Evolutionary conservation across 2,329 filamentous ascomycete species (phyloP).

Genomic region (Sphaerulina populicola): DNA sequence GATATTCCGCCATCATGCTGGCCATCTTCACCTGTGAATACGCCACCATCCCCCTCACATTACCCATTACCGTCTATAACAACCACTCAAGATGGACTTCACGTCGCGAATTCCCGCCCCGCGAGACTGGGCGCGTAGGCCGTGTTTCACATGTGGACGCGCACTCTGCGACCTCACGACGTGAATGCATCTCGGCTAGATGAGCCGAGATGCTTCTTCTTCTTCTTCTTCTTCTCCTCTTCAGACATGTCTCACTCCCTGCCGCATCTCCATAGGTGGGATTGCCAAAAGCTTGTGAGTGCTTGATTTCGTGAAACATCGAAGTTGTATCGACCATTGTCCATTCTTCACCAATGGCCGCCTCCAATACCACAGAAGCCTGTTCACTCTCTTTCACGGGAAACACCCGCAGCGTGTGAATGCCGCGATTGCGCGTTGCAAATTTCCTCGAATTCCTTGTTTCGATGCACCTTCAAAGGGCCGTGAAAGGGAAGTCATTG

Average conservation of each 20-base stretch:
- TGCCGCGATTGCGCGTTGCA: not conserved
- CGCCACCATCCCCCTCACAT: too few relatives aligned
- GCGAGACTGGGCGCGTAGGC: constrained; percentile 6
- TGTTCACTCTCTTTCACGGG: not conserved
- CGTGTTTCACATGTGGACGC: constrained; percentile 5
- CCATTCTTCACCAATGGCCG: constrained; percentile 3
- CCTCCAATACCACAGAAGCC: not conserved
- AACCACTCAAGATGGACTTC: not conserved
- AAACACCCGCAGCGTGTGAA: constrained; percentile 3
- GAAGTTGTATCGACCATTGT: not conserved
- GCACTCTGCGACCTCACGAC: constrained; percentile 5
- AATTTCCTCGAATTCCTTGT: not conserved
- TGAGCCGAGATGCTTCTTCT: not conserved
- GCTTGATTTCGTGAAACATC: constrained; percentile 10
- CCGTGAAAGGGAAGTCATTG: constrained; percentile 1
- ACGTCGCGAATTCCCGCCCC: not conserved
- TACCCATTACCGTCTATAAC: not conserved
- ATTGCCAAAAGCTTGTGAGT: constrained; percentile 4
- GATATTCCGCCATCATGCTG: not conserved
- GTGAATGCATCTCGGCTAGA: not conserved
- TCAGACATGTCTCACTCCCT: not conserved
- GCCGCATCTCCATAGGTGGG: constrained; percentile 2
- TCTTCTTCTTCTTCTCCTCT: not conserved
- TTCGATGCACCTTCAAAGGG: not conserved
- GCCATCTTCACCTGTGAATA: not conserved